These are phyloP conservation scores for Carpediemonas membranifera DNA, from an alignment of 78 protist species.

Conservation along the genomic window DNA sequence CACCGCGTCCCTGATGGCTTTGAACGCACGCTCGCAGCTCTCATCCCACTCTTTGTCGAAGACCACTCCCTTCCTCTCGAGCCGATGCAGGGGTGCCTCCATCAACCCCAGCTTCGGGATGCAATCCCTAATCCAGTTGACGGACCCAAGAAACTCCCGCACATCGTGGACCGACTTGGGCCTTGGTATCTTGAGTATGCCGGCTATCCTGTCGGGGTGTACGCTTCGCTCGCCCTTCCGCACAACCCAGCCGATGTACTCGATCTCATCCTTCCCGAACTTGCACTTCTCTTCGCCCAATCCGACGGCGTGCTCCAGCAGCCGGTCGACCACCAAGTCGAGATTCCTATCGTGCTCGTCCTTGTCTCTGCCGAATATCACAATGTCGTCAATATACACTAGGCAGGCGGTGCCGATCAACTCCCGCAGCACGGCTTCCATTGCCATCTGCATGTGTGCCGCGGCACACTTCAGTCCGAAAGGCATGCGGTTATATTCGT, in stretches of 20 bases:
- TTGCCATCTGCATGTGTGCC: not conserved
- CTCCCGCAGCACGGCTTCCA: not conserved
- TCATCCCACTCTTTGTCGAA: not conserved
- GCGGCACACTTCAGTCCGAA: slow-evolving; percentile 32
- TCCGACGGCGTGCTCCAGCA: not conserved
- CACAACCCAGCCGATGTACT: not conserved
- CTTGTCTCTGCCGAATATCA: slow-evolving; percentile 1
- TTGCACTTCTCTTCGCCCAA: not conserved
- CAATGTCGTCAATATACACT: slow-evolving; percentile 31
- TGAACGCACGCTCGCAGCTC: not conserved
- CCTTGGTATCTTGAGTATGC: not conserved
- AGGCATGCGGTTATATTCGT: slow-evolving; percentile 14
- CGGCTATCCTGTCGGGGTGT: not conserved
- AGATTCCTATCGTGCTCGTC: slow-evolving; percentile 14
- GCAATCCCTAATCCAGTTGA: not conserved
- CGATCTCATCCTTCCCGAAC: not conserved
- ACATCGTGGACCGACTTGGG: not conserved
- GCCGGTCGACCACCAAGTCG: not conserved
- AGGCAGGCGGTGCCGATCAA: not conserved
- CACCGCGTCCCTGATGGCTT: not conserved
- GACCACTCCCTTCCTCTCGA: not conserved
- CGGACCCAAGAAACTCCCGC: not conserved
- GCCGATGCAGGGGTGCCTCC: not conserved
- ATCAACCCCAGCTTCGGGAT: not conserved
- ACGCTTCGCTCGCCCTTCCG: not conserved